A percentile compares a stretch with the other conserved stretches of the same genome.
Evolutionary conservation across 805 yeast species (phyloP).

Genomic region (Pichia exigua): DNA sequence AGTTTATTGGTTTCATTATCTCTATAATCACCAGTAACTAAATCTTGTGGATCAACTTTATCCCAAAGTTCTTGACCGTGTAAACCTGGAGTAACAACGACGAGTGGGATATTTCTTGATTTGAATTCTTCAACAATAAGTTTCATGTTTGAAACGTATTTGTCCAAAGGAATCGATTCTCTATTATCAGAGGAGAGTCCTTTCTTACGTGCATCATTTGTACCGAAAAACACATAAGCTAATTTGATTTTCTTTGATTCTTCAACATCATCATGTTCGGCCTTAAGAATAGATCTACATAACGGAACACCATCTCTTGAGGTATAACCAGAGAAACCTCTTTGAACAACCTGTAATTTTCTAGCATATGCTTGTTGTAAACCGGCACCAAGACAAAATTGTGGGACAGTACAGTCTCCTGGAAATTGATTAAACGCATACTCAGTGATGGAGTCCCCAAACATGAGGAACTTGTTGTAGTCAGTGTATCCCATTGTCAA

Average conservation of each 20-base stretch:
- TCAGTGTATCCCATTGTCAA: conserved; percentile 11
- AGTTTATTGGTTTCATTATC: conserved; percentile 35
- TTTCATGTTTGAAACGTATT: conserved; percentile 41
- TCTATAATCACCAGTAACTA: conserved; percentile 36
- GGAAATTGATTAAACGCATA: conserved; percentile 21
- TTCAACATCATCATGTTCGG: conserved; percentile 33
- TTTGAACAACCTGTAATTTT: conserved; percentile 55
- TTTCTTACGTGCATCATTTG: conserved; percentile 52
- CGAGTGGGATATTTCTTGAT: conserved; percentile 38
- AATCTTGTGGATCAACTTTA: conserved; percentile 26
- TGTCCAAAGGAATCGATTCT: conserved; percentile 40
- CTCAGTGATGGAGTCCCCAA: conserved; percentile 33
- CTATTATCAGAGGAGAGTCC: conserved; percentile 32
- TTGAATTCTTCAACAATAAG: conserved; percentile 34
- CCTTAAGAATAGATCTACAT: conserved; percentile 41
- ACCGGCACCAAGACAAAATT: conserved; percentile 27
- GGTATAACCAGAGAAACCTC: conserved; percentile 78
- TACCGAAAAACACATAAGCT: conserved; percentile 65
- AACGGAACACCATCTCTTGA: conserved; percentile 50
- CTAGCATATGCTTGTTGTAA: conserved; percentile 41
- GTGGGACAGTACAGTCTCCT: conserved; percentile 3
- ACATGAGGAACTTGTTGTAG: conserved; percentile 23
- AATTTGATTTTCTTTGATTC: conserved; percentile 28
- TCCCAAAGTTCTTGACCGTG: conserved; percentile 42
- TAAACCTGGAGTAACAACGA: conserved; percentile 57